Evolutionary conservation across 768 basidiomycete species (phyloP), one percentile per base, ranked within the genome.

Genomic region (Tricholoma flavovirens): DNA sequence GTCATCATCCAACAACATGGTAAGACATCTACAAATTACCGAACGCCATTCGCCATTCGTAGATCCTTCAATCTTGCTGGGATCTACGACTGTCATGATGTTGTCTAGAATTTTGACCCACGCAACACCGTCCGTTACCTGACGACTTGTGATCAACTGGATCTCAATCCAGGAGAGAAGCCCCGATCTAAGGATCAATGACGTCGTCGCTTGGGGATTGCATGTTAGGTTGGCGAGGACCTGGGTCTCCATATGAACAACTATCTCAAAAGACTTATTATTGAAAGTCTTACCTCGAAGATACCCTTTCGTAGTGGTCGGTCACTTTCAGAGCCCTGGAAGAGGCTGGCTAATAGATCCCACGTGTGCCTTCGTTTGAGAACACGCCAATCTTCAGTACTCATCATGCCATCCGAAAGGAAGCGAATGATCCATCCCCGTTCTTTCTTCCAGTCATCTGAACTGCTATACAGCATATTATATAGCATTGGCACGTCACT

Each of bases 401-500:
- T 79, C 59, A 77, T 77, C 81, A 92, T 86, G 0, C 90, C 91
- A 58, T 96, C 92, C 0, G 86, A 77, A 36, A 97, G 70, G 69
- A 93, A 90, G 38, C 81, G 78, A 32, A 96, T 72, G 26, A 96
- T 94, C 94, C 94, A 98, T 1, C 77, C 78, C n/a, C 92, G 77
- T 64, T 96, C 93, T 69, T 84, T 88, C 71, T 84, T 88, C 88
- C 90, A 93, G 12, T 87, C 86, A 38, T 90, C 87, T 19, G 77
- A 79, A 56, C 75, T 80, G 62, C 88, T 91, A 67, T 93, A 97
- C 3, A 98, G 75, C 84, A 96, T 87, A 10, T 77, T 77, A 64
- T 91, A 98, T 4, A 99, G 71, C 85, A 98, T 85, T 0, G 96
- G 96, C 0, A 98, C 90, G 64, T 98, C 95, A 1, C 73, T 74